Base-by-base conservation (phyloP, 192 early-diverging fungal genomes). In the Gryganskiella cystojenkinii region DNA sequence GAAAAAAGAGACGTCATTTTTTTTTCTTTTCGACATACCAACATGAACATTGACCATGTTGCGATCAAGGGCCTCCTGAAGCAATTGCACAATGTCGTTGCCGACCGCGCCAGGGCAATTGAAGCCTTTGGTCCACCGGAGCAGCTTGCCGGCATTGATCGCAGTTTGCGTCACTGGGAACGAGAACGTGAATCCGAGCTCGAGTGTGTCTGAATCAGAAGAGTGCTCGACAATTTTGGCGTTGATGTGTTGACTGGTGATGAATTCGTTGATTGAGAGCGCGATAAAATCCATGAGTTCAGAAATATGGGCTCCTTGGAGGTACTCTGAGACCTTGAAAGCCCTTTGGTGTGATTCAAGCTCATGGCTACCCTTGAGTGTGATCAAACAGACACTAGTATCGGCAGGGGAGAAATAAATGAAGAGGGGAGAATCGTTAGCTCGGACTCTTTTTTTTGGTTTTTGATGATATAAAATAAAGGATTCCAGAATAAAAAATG, bases 151-250 rank as follows among this genome's bases (percentile, higher is more conserved):
- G 5, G 78, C 81, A 55, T 87, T 75, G n/a, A 93, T 79, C 25
- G 85, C 80, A 2, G 87, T 90, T 71, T 98, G 96, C 60, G 85
- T 80, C 74, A 97, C 89, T 45, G 96, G 92, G 82, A 95, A 97
- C 7, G 92, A 93, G 80, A 97, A 98, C 10, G 95, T 96, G 64
- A 94, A 94, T 40, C 94, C 96, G 47, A 89, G 85, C 14, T 86
- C 85, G 22, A 89, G 80, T 15, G 70, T 70, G 2, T 84, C 56
- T 5, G 84, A 83, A 19, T 75, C 72, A 11, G 81, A 61, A 13
- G 82, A 60, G 42, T 84, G 84, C 20, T 83, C 81, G 4, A 60
- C 66, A 15, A 83, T 69, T 15, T 80, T 85, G 5, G 80, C 64
- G 64, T 83, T 85, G 51, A 90, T 81, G 55, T 83, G 81, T 53